These are phyloP conservation scores for Populus deltoides DNA, from an alignment of 345 rosid species.

Conservation along the genomic window DNA sequence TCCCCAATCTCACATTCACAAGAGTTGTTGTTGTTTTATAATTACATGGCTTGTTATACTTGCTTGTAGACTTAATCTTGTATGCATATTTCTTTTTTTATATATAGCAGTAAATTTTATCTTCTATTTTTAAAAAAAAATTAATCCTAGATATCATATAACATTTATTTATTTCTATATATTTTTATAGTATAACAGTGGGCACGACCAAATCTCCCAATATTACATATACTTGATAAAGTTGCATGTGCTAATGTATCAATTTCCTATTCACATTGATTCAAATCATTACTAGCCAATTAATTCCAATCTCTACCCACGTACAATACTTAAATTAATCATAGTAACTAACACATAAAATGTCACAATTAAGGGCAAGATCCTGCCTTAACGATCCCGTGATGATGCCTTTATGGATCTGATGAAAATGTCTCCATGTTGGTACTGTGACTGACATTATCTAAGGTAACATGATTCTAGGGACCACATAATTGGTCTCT, in stretches of 20 bases:
- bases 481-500: conserved; percentile 43
- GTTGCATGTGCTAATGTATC: conserved; percentile 27
- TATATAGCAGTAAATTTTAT: too few species aligned
- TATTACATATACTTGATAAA: not conserved
- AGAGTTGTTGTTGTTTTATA: too few species aligned
- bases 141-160: too few species aligned
- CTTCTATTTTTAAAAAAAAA: too few species aligned
- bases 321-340: conserved; percentile 12
- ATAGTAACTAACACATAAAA: not conserved
- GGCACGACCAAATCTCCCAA: not conserved
- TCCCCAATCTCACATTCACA: too few species aligned
- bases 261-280: not conserved
- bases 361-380: conserved; percentile 27
- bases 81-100: too few species aligned
- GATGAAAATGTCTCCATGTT: conserved; percentile 30
- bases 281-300: conserved; percentile 17
- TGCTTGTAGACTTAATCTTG: too few species aligned
- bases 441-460: conserved; percentile 9
- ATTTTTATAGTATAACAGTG: not conserved
- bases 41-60: too few species aligned
- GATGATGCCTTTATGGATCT: conserved; percentile 42
- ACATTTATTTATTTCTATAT: too few species aligned
- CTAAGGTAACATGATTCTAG: conserved; percentile 23
- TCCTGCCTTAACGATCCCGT: conserved; percentile 53
- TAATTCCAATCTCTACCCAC: conserved; percentile 12